Percentiles rank a stretch among this genome's conserved stretches.
Conservation (phyloP, 2,329 filamentous ascomycete species). For the Ophiostoma ulmi region DNA sequence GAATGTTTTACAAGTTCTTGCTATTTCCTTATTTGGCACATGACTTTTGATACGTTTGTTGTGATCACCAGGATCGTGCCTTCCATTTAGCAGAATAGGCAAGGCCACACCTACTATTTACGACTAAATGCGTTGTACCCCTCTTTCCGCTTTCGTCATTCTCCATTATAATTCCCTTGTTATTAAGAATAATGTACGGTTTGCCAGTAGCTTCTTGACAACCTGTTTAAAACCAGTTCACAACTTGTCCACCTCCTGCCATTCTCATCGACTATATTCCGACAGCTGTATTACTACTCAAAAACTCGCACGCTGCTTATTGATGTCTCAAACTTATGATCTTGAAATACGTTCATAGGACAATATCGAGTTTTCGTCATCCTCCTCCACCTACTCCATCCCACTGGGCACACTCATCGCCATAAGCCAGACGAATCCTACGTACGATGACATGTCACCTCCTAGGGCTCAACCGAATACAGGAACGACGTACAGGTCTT, state of each 20-base stretch:
- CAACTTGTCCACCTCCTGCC: background rate
- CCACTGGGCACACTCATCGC: background rate
- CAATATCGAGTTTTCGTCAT: too few relatives aligned
- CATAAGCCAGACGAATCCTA: background rate
- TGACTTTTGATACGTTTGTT: background rate
- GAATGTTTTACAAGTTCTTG: background rate
- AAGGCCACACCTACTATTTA: background rate
- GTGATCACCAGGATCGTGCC: background rate
- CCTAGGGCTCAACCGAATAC: background rate
- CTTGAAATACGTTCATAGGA: background rate
- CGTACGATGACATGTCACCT: background rate
- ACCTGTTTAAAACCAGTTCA: background rate
- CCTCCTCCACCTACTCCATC: background rate
- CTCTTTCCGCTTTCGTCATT: background rate
- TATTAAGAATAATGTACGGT: background rate
- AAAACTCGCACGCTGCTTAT: background rate
- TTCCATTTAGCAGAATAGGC: background rate
- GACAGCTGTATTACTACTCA: background rate
- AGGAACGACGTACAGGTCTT: background rate
- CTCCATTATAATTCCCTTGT: background rate
- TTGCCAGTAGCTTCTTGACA: background rate
- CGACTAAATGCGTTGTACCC: background rate
- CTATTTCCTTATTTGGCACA: background rate
- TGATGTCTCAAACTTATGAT: background rate
- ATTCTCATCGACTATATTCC: background rate